These are phyloP conservation scores for Chlorophyllum brunneum DNA, from an alignment of 768 basidiomycete genomes.

Conservation along the genomic window DNA sequence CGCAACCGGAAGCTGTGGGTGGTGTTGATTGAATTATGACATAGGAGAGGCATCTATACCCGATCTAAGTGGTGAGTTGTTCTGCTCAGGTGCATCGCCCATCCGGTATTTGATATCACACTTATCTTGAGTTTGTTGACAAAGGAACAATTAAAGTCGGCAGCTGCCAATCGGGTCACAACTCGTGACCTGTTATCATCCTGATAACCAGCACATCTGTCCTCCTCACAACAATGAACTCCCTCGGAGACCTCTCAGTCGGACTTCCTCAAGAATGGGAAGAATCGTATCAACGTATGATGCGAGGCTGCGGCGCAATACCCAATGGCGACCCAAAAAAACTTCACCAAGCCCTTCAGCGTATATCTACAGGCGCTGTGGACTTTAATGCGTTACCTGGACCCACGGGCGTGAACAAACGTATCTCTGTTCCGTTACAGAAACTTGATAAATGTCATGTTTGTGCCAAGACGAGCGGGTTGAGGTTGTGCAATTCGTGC, in stretches of 20 bases:
- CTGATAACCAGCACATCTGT: too few species aligned
- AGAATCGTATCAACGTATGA: conserved; percentile 4
- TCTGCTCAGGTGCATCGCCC: too few species aligned
- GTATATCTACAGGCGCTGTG: background rate
- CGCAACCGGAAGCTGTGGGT: too few species aligned
- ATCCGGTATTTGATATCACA: too few species aligned
- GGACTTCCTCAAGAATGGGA: background rate
- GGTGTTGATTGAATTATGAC: too few species aligned
- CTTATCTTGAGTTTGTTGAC: too few species aligned
- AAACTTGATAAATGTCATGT: conserved; percentile 14
- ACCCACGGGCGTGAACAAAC: background rate
- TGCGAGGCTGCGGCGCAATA: background rate
- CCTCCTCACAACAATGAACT: too few species aligned
- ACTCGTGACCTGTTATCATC: too few species aligned
- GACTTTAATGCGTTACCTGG: background rate
- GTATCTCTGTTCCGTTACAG: conserved; percentile 8
- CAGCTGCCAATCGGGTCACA: too few species aligned
- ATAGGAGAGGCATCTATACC: too few species aligned
- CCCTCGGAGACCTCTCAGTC: background rate
- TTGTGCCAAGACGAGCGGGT: conserved; percentile 3
- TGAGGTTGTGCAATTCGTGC: conserved; percentile 14
- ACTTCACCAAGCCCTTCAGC: background rate
- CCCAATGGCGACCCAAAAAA: background rate
- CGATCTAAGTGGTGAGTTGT: too few species aligned
- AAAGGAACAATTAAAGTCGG: too few species aligned